Base-by-base conservation (phyloP, 31 red algal species). In the Bonnemaisonia californica region DNA sequence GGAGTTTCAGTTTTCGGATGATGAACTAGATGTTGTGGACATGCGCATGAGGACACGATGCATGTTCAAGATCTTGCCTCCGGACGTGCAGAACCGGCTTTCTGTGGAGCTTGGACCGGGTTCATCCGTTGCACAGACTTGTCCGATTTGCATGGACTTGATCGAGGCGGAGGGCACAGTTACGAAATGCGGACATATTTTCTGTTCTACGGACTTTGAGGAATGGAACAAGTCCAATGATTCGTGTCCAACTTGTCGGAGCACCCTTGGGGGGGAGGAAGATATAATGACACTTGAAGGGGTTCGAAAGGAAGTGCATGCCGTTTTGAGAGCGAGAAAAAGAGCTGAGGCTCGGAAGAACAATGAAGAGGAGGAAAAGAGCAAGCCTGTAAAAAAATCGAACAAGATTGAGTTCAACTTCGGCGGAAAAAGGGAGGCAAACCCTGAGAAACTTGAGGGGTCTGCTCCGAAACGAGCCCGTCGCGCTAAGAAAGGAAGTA, bases 131-230 rank as follows among this genome's bases (percentile, higher is more conserved):
- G 32, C 75, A 21, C 56, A 64, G n/a, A 55, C 45, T 29, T 84
- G 80, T 74, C 80, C 80, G n/a, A 63, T 84, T 8, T 84, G 80
- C 38, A 84, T 84, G 66, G 80, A 84, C 57, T 16, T 74, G 9
- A 73, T 84, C 35, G 47, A 36, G 22, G 42, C 29, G 24, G 80
- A 84, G 4, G 80, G 80, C 3, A 63, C 62, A 29, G 69, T 84
- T 12, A 84, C 80, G 29, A 71, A 73, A 56, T 84, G 80, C 68
- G 80, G 80, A 19, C 80, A 84, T 41, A 73, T 84, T 8, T 84
- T 84, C 55, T 84, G 80, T 34, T 35, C 57, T 21, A 51, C 42
- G 39, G 80, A 84, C 64, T 84, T 84, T 51, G 67, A 71, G 42
- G 66, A 71, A 58, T 84, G 80, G 80, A 39, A 40, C 21, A 54